Evolutionary conservation across 169 alveolate species (phyloP), one percentile per base, ranked within the genome.

Genomic region (Plasmodium fragile): DNA sequence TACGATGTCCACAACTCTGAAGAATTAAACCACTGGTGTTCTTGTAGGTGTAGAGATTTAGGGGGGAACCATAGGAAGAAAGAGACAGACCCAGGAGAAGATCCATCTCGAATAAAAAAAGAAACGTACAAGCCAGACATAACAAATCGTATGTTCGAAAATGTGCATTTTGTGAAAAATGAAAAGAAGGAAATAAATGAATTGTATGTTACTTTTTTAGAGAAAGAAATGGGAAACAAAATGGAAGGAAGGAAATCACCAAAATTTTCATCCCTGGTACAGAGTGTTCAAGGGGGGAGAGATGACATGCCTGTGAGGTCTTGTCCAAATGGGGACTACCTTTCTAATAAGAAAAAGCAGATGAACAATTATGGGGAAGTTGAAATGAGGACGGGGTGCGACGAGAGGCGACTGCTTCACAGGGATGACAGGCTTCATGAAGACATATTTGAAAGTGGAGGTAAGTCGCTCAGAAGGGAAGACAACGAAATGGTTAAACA

Each of bases 391-490:
- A 30, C 49, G 73, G 18, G 49, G 36, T 69, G 45, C 73, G 49
- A 34, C 7, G 73, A 82, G 52, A 82, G 45, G 41, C 53, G 77
- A 41, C 52, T 30, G 3, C 28, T 30, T 32, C 16, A 83, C 53
- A 18, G 22, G 34, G 30, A 13, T 83, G 8, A 39, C 65, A 72
- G 72, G 77, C 36, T 28, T 72, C 75, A 41, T 10, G 8, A 4
- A 43, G 39, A 83, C 16, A 49, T 72, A 45, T 3, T 43, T 45
- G 84, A 71, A 43, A 32, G 8, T 18, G 75, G n/a, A 71, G 55
- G 25, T 0, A 70, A 69, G 32, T 16, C 81, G 30, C 39, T 78
- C 41, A 89, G 81, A 89, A 78, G 82, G 81, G 82, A 78, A 43
- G 59, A 89, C 34, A 28, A 18, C 30, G 77, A 78, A 89, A 89